These are phyloP conservation scores for Skeletonema costatum DNA, from an alignment of 108 stramenopile species.

Conservation along the genomic window DNA sequence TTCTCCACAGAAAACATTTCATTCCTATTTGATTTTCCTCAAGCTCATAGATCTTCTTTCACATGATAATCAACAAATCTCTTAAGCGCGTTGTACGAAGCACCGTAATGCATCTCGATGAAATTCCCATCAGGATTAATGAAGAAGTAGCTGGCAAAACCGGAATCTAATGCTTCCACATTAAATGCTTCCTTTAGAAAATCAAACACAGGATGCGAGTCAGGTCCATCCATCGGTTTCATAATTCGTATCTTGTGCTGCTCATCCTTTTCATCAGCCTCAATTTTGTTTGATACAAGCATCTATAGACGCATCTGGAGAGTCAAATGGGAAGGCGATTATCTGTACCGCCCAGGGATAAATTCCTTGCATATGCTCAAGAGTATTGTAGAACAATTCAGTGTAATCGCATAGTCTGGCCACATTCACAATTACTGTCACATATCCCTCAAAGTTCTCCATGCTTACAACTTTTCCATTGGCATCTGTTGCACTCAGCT, in stretches of 20 bases:
- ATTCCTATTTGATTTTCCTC: background rate
- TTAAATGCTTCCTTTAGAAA: slow-evolving; percentile 36
- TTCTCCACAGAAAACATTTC: too few species aligned
- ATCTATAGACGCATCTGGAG: slow-evolving; percentile 17
- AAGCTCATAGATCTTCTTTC: slow-evolving; percentile 15
- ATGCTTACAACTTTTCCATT: slow-evolving; percentile 12
- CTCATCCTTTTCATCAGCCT: slow-evolving; percentile 17
- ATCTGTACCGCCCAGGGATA: slow-evolving; percentile 42
- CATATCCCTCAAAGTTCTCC: slow-evolving; percentile 48
- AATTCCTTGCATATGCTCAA: slow-evolving; percentile 42
- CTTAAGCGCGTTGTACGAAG: slow-evolving; percentile 32
- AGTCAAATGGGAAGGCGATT: slow-evolving; percentile 42
- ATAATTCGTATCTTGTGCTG: slow-evolving; percentile 41
- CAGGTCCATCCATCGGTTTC: slow-evolving; percentile 32
- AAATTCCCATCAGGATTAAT: slow-evolving; percentile 38
- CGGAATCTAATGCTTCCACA: slow-evolving; percentile 31
- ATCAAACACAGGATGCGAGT: slow-evolving; percentile 42
- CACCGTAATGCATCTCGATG: slow-evolving; percentile 40
- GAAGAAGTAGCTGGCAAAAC: slow-evolving; percentile 42
- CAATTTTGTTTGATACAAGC: slow-evolving; percentile 24
- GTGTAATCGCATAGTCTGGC: slow-evolving; percentile 43
- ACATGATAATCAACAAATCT: slow-evolving; percentile 40
- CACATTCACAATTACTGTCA: slow-evolving; percentile 44
- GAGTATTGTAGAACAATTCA: slow-evolving; percentile 28
- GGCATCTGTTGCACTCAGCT: slow-evolving; percentile 41